Evolutionary conservation across 495 filamentous ascomycete species (phyloP).

Genomic region (Hypoxylon fragiforme): DNA sequence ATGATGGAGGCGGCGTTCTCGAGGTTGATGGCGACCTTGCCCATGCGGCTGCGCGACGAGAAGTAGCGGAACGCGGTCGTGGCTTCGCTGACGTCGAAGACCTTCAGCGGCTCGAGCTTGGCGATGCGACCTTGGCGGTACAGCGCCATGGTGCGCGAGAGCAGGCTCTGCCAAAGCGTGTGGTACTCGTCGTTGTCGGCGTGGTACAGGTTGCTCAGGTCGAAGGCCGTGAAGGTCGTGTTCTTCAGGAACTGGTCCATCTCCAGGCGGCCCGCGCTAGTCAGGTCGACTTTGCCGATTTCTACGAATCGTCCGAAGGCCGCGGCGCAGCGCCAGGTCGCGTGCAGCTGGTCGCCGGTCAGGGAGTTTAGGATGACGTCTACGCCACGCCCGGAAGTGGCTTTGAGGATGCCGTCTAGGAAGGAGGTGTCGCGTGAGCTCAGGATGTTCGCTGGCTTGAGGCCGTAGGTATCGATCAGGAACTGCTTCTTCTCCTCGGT

Average conservation of each 20-base stretch:
- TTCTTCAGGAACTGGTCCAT: constrained; percentile 38
- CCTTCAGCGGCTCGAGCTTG: constrained; percentile 33
- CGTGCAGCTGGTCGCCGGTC: constrained; percentile 51
- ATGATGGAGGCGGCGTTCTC: constrained; percentile 6
- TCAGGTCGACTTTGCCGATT: constrained; percentile 46
- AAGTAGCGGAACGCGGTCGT: constrained; percentile 2
- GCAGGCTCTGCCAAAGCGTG: neutral
- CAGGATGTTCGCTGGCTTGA: constrained; percentile 54
- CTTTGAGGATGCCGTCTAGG: constrained; percentile 41
- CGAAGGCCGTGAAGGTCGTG: constrained; percentile 33
- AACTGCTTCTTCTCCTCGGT: constrained; percentile 43
- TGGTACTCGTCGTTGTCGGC: neutral
- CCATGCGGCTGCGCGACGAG: constrained; percentile 13
- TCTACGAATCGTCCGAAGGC: constrained; percentile 57
- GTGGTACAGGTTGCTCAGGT: constrained; percentile 26
- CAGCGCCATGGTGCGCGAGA: constrained; percentile 12
- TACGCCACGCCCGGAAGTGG: constrained; percentile 50
- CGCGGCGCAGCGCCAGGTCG: constrained; percentile 49
- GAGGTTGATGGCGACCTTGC: constrained; percentile 18
- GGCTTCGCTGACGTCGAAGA: constrained; percentile 42
- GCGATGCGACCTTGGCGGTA: constrained; percentile 9
- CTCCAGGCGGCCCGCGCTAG: constrained; percentile 28
- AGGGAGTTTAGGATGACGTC: constrained; percentile 61
- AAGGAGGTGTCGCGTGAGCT: constrained; percentile 40
- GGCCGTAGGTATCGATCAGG: constrained; percentile 45